A percentile compares a stretch with the other conserved stretches of the same genome.
Conservation (phyloP, 225 moss, liverwort and hornwort species). For the Rhytidiadelphus loreus region DNA sequence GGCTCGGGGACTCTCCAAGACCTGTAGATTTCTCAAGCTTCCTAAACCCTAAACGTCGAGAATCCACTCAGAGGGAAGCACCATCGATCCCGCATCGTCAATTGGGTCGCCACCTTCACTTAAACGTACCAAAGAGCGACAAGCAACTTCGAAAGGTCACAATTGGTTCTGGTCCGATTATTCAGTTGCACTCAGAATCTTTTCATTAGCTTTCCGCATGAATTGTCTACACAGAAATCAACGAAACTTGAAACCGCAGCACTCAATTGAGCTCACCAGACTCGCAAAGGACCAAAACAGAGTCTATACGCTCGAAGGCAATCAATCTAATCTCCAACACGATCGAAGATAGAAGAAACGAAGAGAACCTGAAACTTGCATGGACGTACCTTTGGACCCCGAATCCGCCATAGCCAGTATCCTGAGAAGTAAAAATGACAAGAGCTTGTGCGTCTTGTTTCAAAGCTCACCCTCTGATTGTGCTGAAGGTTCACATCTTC, state of each 20-base stretch:
- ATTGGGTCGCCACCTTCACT: background rate
- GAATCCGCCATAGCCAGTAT: conserved; percentile 27
- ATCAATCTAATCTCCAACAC: background rate
- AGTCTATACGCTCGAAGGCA: background rate
- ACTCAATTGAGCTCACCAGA: background rate
- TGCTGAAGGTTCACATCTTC: background rate
- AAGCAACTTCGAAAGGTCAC: background rate
- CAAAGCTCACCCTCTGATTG: background rate
- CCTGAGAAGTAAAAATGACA: background rate
- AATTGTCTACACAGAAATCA: background rate
- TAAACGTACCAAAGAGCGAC: background rate
- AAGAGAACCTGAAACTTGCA: background rate
- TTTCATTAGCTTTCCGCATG: background rate
- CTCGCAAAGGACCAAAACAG: background rate
- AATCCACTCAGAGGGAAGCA: background rate
- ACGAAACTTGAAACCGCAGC: background rate
- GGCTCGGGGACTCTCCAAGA: background rate
- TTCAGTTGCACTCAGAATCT: background rate
- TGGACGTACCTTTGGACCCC: background rate
- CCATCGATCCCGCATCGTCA: background rate
- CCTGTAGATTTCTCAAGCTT: background rate
- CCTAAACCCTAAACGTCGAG: background rate
- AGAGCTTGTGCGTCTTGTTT: background rate
- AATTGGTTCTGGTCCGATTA: background rate
- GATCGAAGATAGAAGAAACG: background rate